Percentiles rank a stretch among this genome's conserved stretches.
These are phyloP conservation scores for Chrysoporthe cubensis DNA, from an alignment of 2,329 filamentous ascomycete genomes.

Conservation along the genomic window DNA sequence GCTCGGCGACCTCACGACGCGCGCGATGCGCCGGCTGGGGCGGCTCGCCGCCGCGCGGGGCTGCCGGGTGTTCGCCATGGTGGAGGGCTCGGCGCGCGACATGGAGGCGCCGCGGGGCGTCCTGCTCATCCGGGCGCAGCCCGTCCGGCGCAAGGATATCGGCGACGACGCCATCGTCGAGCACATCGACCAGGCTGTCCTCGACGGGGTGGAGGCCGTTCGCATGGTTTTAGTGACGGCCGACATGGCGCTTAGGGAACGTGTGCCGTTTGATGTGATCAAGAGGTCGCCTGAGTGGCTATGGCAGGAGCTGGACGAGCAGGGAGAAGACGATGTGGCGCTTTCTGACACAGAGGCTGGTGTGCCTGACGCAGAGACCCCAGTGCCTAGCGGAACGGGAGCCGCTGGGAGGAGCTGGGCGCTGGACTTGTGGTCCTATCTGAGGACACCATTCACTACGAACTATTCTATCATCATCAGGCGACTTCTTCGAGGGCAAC, in stretches of 20 bases:
- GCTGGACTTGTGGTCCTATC: not conserved
- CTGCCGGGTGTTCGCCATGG: conserved; percentile 12
- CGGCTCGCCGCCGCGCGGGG: not conserved
- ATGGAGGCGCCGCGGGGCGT: not conserved
- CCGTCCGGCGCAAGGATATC: not conserved
- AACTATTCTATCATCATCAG: not conserved
- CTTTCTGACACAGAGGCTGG: not conserved
- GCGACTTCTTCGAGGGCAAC: not conserved
- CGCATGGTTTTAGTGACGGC: not conserved
- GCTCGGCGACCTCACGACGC: not conserved
- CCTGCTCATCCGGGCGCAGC: conserved; percentile 3
- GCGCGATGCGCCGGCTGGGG: not conserved
- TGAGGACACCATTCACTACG: not conserved
- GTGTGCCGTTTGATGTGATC: not conserved
- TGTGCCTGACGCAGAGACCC: not conserved
- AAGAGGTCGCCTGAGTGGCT: not conserved
- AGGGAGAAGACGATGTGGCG: not conserved
- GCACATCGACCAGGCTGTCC: not conserved
- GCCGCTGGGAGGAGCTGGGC: not conserved
- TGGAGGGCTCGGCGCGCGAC: conserved; percentile 4
- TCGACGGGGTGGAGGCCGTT: not conserved
- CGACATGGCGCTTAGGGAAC: not conserved
- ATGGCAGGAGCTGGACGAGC: not conserved
- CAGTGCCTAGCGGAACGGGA: not conserved
- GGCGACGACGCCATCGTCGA: conserved; percentile 14